A percentile compares a stretch with the other conserved stretches of the same genome.
phyloP scores from a whole-genome alignment of 495 filamentous ascomycete species.

The Penicillium silybi region DNA sequence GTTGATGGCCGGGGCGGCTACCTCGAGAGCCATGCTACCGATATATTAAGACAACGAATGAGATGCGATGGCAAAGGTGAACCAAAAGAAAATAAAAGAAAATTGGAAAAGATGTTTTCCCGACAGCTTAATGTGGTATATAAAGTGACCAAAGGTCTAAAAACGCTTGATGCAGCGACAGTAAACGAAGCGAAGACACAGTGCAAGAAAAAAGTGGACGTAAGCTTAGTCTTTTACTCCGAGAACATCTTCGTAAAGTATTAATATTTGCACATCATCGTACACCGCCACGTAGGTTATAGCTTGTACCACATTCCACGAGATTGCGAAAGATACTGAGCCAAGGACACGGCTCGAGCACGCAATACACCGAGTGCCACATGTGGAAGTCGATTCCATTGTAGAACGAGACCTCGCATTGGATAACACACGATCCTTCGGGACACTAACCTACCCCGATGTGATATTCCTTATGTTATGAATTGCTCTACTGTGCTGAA shows the following conservation, averaged over 20 bases:
- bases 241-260: background rate
- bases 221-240: background rate
- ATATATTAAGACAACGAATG: background rate
- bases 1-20: background rate
- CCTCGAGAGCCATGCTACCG: conserved; percentile 11
- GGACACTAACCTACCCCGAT: background rate
- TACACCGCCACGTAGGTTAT: conserved; percentile 3
- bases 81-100: background rate
- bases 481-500: background rate
- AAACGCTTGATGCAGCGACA: background rate
- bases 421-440: background rate
- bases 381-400: conserved; percentile 1
- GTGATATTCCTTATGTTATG: background rate
- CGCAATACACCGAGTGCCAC: conserved; percentile 15
- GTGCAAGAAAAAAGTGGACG: background rate
- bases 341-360: conserved; percentile 15
- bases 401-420: background rate
- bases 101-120: background rate
- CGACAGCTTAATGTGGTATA: background rate
- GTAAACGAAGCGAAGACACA: background rate
- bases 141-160: background rate
- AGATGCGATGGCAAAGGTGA: background rate
- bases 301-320: conserved; percentile 19
- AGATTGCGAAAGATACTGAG: conserved; percentile 18
- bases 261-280: background rate